Evolutionary conservation across 1,284 basidiomycete genomes (phyloP).

Genomic region (Ganoderma boninense): DNA sequence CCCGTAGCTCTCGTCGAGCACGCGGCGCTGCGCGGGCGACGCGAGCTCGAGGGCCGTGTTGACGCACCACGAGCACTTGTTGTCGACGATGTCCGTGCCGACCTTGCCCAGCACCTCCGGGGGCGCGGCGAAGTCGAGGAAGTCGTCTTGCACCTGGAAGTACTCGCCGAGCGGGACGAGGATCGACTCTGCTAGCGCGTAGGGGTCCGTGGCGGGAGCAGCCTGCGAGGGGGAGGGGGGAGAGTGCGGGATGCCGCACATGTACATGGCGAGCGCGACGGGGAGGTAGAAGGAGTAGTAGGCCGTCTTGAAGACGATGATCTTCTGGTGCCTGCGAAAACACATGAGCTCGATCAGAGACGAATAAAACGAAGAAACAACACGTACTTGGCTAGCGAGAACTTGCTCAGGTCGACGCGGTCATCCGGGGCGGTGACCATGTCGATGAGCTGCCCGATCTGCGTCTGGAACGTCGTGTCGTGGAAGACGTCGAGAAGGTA

Average conservation of each 20-base stretch:
- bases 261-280: slow-evolving; percentile 92
- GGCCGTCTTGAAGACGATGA: slow-evolving; percentile 98
- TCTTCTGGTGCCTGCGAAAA: slow-evolving; percentile 90
- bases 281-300: slow-evolving; percentile 99
- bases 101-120: slow-evolving; percentile 97
- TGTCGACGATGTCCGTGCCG: slow-evolving; percentile 98
- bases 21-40: slow-evolving; percentile 60
- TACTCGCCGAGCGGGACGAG: slow-evolving; percentile 96
- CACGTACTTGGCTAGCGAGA: slow-evolving; percentile 85
- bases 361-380: no score
- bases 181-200: slow-evolving; percentile 84
- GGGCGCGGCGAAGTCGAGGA: slow-evolving; percentile 91
- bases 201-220: slow-evolving; percentile 59
- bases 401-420: slow-evolving; percentile 86
- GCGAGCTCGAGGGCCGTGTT: slow-evolving; percentile 84
- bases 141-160: slow-evolving; percentile 99
- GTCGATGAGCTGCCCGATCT: slow-evolving; percentile 96
- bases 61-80: slow-evolving; percentile 99
- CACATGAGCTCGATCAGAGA: no score
- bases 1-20: slow-evolving; percentile 88
- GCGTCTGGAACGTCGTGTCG: slow-evolving; percentile 94
- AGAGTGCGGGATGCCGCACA: slow-evolving; percentile 71
- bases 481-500: slow-evolving; percentile 93
- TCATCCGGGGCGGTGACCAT: slow-evolving; percentile 96
- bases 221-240: slow-evolving; percentile 23